A percentile compares a stretch with the other conserved stretches of the same genome.
Evolutionary conservation across 306 rosid genomes (phyloP).

Genomic region (Abrus precatorius): DNA sequence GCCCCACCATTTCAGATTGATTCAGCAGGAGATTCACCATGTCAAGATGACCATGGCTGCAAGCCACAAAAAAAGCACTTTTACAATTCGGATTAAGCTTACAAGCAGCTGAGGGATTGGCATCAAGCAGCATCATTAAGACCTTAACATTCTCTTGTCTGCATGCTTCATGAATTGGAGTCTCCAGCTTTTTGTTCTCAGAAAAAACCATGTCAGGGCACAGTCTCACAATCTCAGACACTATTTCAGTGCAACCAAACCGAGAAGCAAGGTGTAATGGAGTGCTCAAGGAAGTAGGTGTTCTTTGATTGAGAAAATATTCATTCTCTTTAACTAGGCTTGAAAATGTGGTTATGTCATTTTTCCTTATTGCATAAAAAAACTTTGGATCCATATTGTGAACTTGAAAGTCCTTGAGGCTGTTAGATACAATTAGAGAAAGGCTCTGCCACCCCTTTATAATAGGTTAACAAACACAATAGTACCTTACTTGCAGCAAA

Average conservation of each 20-base stretch:
- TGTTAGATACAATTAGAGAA: not conserved
- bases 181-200: constrained; percentile 61
- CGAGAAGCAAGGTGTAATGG: constrained; percentile 72
- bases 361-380: constrained; percentile 54
- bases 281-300: constrained; percentile 60
- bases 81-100: constrained; percentile 55
- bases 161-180: constrained; percentile 77
- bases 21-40: constrained; percentile 60
- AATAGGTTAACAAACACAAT: not conserved
- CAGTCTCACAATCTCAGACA: constrained; percentile 57
- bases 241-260: constrained; percentile 62
- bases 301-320: constrained; percentile 60
- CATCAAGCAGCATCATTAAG: constrained; percentile 60
- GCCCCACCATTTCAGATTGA: constrained; percentile 44
- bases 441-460: constrained; percentile 26
- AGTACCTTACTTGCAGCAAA: constrained; percentile 17
- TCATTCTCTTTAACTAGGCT: constrained; percentile 52
- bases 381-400: constrained; percentile 62
- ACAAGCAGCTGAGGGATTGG: constrained; percentile 53
- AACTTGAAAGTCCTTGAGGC: not conserved
- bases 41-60: constrained; percentile 69
- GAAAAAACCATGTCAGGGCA: constrained; percentile 69
- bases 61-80: constrained; percentile 62
- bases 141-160: constrained; percentile 51
- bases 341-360: constrained; percentile 53